Percentiles rank a stretch among this genome's conserved stretches.
These are phyloP conservation scores for Physaria fendleri DNA, from an alignment of 345 rosid genomes.

Conservation along the genomic window DNA sequence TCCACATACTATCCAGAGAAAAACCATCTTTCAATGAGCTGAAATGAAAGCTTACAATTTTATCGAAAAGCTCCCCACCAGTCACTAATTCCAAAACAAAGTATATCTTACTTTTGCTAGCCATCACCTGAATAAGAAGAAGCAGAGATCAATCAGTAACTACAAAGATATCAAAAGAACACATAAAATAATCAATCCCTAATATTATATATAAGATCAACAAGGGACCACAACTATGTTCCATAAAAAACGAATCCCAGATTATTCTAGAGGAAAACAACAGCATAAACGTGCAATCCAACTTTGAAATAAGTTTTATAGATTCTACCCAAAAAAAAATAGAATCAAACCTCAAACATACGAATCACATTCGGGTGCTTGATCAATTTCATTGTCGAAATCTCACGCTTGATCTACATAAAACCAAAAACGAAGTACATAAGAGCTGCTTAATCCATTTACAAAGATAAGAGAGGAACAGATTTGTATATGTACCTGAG, in stretches of 20 bases:
- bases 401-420: slow-evolving; percentile 86
- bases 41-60: too few species aligned
- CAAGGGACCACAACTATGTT: slow-evolving; percentile 14
- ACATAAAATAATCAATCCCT: not conserved
- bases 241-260: not conserved
- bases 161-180: not conserved
- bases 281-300: not conserved
- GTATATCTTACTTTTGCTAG: too few species aligned
- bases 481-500: too few species aligned
- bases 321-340: not conserved
- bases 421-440: not conserved
- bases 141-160: too few species aligned
- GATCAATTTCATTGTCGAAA: slow-evolving; percentile 87
- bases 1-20: too few species aligned
- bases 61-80: too few species aligned
- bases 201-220: not conserved
- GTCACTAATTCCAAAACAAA: too few species aligned
- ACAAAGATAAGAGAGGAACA: too few species aligned
- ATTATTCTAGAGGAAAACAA: not conserved
- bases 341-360: slow-evolving; percentile 73
- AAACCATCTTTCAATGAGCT: too few species aligned
- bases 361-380: slow-evolving; percentile 95
- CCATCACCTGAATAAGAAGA: too few species aligned
- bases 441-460: too few species aligned
- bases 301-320: not conserved